These are phyloP conservation scores for Gossypium rotundifolium DNA, from an alignment of 345 rosid species.

Conservation along the genomic window DNA sequence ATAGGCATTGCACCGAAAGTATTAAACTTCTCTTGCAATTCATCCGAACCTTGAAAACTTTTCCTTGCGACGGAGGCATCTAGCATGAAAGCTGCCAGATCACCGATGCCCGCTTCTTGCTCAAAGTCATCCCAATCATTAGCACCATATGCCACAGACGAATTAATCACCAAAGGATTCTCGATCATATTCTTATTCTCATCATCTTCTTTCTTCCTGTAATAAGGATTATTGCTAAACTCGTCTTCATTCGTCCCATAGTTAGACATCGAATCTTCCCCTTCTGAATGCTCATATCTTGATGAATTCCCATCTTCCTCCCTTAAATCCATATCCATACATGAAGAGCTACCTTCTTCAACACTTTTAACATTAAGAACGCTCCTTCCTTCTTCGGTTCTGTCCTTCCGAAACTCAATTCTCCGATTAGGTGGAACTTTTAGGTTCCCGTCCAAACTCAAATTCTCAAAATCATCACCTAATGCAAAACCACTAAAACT, in stretches of 20 bases:
- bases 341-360: conserved; percentile 23
- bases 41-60: conserved; percentile 27
- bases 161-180: conserved; percentile 61
- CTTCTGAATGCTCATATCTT: conserved; percentile 48
- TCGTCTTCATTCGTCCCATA: conserved; percentile 54
- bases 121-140: conserved; percentile 90
- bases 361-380: conserved; percentile 15
- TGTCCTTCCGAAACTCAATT: conserved; percentile 22
- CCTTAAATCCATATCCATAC: conserved; percentile 19
- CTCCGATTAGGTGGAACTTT: conserved; percentile 22
- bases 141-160: conserved; percentile 81
- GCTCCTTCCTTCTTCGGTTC: conserved; percentile 14
- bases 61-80: conserved; percentile 17
- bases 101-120: conserved; percentile 43
- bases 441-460: conserved; percentile 48
- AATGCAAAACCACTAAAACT: conserved; percentile 22
- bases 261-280: conserved; percentile 54
- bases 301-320: conserved; percentile 34
- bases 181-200: conserved; percentile 22
- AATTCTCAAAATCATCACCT: conserved; percentile 56
- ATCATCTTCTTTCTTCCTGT: conserved; percentile 23
- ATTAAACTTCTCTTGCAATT: conserved; percentile 18
- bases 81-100: conserved; percentile 31
- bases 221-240: conserved; percentile 21
- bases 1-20: conserved; percentile 12